These are phyloP conservation scores for Starmera amethionina DNA, from an alignment of 805 yeast species.

Conservation along the genomic window DNA sequence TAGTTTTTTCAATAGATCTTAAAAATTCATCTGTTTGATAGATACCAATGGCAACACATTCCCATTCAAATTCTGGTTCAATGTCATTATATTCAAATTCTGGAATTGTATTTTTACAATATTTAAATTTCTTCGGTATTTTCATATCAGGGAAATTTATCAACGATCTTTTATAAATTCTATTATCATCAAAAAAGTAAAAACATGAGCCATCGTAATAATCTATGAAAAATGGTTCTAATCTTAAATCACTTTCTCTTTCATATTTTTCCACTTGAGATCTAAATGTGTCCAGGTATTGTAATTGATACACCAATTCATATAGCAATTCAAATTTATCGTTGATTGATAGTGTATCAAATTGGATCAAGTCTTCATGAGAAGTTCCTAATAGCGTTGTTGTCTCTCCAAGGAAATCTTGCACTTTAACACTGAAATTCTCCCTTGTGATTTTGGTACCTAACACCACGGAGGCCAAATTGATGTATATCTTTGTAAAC, in stretches of 20 bases:
- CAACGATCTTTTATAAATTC: constrained; percentile 35
- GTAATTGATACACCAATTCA: constrained; percentile 31
- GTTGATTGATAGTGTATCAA: constrained; percentile 28
- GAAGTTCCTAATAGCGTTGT: constrained; percentile 15
- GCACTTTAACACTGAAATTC: constrained; percentile 18
- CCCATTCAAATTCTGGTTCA: constrained; percentile 31
- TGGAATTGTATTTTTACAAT: constrained; percentile 19
- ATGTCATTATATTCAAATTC: constrained; percentile 16
- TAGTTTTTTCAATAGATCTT: constrained; percentile 19
- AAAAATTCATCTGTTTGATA: constrained; percentile 29
- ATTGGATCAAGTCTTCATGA: constrained; percentile 19
- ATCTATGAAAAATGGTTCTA: constrained; percentile 21
- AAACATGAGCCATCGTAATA: constrained; percentile 13
- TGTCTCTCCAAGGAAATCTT: constrained; percentile 16
- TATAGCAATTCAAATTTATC: constrained; percentile 43
- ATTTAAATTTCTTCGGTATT: constrained; percentile 25
- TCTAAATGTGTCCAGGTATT: constrained; percentile 36
- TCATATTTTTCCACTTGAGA: constrained; percentile 33
- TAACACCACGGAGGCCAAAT: constrained; percentile 11
- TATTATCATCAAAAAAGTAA: constrained; percentile 38
- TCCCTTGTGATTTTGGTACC: constrained; percentile 14
- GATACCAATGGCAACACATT: constrained; percentile 32
- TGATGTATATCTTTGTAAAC: constrained; percentile 30
- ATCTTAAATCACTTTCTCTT: constrained; percentile 18
- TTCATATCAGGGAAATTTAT: constrained; percentile 20